Base-by-base conservation (phyloP, 148 eudicot species). In the Spergularia bocconei region DNA sequence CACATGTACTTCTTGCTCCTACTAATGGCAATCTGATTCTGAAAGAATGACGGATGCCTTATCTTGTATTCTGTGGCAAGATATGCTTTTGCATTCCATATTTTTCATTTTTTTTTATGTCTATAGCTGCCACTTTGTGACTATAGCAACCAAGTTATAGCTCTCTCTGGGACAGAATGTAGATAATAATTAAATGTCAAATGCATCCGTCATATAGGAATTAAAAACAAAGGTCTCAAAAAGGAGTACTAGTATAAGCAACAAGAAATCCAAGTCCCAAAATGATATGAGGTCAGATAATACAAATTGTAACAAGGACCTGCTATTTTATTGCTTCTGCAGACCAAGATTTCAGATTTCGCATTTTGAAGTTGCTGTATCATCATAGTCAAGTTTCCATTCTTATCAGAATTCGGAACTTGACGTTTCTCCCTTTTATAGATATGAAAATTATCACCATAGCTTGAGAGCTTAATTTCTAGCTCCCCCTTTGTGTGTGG, bases 1-100 rank as follows among this genome's bases (percentile, higher is more conserved):
- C 76, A 13, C 74, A 52, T 72, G 9, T 29, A 41, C 33, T 48
- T 70, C 63, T 21, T 67, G n/a, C 50, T 38, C 20, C 64, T 74
- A 17, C 19, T 65, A 19, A 14, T 62, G 47, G 23, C 72, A 23
- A 58, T 67, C 4, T 39, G 61, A 72, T 33, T 36, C 16, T 50
- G 44, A 13, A 11, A 47, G n/a, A 33, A n/a, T 67, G 53, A 66
- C 17, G 44, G 15, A 56, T 29, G 2, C 36, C 67, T 15, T 16
- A 41, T 51, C 39, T 57, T 19, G 19, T 48, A 25, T 58, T 21
- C 25, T n/a, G 29, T 12, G 13, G 39, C 39, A 23, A 58, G 6
- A 41, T 41, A n/a, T 6, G 29, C 57, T 44, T 4, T 57, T 38
- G 39, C 53, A 39, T 41, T 63, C 58, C 44, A n/a, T n/a, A 11